Evolutionary conservation across 192 early-diverging fungal species (phyloP), one percentile per base, ranked within the genome.

Genomic region (Pilaira anomala): DNA sequence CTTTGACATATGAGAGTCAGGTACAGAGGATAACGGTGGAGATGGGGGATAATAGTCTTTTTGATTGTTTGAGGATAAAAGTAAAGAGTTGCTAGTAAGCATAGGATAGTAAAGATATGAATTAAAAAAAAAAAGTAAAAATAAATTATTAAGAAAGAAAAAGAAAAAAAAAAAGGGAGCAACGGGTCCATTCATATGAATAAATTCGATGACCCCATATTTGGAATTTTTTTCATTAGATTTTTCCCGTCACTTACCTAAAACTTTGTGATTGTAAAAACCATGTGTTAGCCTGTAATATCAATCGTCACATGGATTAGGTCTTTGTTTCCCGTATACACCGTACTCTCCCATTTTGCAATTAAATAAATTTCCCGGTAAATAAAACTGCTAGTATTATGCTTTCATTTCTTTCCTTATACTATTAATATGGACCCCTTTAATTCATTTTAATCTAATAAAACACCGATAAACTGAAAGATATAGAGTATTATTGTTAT

Each of bases 201-300:
- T 7, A 29, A 54, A 54, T 30, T 54, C 30, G 52, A 36, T 29
- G 26, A n/a, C 26, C 29, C 52, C 26, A 54, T 54, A 30, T 54
- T 54, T 54, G 53, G 53, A 33, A 30, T 55, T 55, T 55, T 30
- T 30, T 18, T 36, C 53, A 55, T 21, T 33, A 26, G 30, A n/a
- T 36, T 55, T 55, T 55, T 55, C 53, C 53, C 53, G 53, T n/a
- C 28, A 30, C 53, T 55, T 55, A 55, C 53, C 28, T 55, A 55
- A 55, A 52, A 52, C 26, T 28, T 52, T n/a, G n/a, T n/a, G n/a
- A n/a, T 36, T 9, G 33, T 36, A 36, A 36, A 5, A 36, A 36
- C 33, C 33, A 36, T 36, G 33, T 36, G 33, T 36, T 36, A 36
- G 11, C 33, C 33, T 36, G 33, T 36, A 36, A 36, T 36, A 36